phyloP scores from a whole-genome alignment of 306 rosid genomes.

The Lagenaria siceraria region DNA sequence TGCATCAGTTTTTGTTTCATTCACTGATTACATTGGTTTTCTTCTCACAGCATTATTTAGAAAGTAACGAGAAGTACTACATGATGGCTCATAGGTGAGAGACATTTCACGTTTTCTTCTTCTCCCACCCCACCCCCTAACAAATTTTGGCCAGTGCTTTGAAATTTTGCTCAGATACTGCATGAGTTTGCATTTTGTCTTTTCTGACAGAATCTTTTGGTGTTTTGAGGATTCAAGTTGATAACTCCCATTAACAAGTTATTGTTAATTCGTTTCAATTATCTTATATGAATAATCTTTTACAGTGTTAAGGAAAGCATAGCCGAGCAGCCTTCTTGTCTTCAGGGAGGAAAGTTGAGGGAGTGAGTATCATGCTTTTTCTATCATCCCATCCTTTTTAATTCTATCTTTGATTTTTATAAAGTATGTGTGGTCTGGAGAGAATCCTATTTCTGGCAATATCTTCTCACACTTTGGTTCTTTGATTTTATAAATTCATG shows the following conservation, averaged over 20 bases:
- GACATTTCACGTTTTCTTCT: background rate
- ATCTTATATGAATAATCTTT: conserved; percentile 8
- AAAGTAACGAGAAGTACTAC: conserved; percentile 98
- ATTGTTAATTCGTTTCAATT: background rate
- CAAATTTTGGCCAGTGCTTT: conserved; percentile 1
- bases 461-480: background rate
- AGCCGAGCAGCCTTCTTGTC: conserved; percentile 72
- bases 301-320: conserved; percentile 92
- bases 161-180: background rate
- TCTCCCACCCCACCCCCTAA: background rate
- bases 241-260: background rate
- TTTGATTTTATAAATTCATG: background rate
- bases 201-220: background rate
- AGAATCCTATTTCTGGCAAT: background rate
- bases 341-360: conserved; percentile 78
- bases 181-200: background rate
- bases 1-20: background rate
- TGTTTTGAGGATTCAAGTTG: background rate
- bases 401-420: background rate
- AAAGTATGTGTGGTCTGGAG: background rate
- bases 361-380: conserved; percentile 51
- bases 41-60: conserved; percentile 82
- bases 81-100: conserved; percentile 96
- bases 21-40: conserved; percentile 17
- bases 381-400: background rate